Evolutionary conservation across 2,329 filamentous ascomycete species (phyloP).

Genomic region (Septoria petroselini): DNA sequence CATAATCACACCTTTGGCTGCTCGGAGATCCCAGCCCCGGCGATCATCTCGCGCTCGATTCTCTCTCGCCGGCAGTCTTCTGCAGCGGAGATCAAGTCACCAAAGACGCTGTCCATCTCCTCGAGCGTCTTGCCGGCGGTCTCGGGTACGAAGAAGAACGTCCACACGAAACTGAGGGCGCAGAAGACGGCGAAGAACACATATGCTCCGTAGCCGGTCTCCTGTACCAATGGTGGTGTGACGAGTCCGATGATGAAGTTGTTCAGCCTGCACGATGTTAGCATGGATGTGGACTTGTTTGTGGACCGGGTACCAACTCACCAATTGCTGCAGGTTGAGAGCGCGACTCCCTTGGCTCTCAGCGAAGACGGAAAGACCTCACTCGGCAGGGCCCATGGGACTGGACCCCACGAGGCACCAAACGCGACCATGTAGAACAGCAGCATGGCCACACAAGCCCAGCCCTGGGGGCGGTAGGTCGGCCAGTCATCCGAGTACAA

Average conservation of each 20-base stretch:
- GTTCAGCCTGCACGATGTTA: constrained; percentile 51
- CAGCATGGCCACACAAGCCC: constrained; percentile 33
- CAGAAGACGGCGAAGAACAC: constrained; percentile 60
- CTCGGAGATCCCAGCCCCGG: constrained; percentile 8
- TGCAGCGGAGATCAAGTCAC: constrained; percentile 26
- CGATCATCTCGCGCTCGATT: constrained; percentile 29
- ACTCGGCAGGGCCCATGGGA: constrained; percentile 39
- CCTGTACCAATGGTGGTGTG: constrained; percentile 39
- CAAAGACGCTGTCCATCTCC: constrained; percentile 34
- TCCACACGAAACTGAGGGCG: constrained; percentile 51
- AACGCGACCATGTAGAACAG: constrained; percentile 45
- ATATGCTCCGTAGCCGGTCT: constrained; percentile 58
- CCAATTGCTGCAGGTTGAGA: constrained; percentile 45
- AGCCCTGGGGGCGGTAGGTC: constrained; percentile 49
- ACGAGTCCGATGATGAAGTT: constrained; percentile 40
- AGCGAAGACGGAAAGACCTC: constrained; percentile 64
- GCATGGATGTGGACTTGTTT: too few relatives aligned
- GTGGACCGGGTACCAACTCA: too few relatives aligned
- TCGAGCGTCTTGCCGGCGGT: constrained; percentile 48
- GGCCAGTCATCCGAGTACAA: constrained; percentile 47
- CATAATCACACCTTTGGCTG: background rate
- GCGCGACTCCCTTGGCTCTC: constrained; percentile 63
- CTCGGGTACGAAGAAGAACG: constrained; percentile 56
- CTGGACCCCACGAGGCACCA: constrained; percentile 51
- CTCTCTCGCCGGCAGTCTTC: constrained; percentile 31